These are phyloP conservation scores for Colletotrichum salicis DNA, from an alignment of 2,329 filamentous ascomycete species.

Conservation along the genomic window DNA sequence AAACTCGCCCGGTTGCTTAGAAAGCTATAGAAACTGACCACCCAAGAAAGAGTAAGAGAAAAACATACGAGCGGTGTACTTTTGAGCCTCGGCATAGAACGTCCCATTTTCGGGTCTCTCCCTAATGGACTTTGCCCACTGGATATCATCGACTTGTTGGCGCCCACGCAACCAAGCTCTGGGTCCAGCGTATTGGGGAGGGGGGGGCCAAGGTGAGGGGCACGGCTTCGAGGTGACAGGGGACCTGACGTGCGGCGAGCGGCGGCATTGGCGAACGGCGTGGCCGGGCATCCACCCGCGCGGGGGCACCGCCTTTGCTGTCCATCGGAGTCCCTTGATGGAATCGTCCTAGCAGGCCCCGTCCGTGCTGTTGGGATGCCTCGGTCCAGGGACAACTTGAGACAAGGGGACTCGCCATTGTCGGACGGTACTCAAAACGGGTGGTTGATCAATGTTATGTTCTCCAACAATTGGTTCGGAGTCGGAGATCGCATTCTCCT, in stretches of 20 bases:
- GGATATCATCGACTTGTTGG: not conserved
- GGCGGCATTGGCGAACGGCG: conserved; percentile 22
- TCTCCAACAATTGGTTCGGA: not conserved
- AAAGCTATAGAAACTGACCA: conserved; percentile 1
- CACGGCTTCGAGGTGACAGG: conserved; percentile 6
- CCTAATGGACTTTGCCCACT: not conserved
- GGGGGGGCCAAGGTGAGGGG: conserved; percentile 8
- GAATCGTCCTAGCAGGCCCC: conserved; percentile 28
- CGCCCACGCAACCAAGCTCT: not conserved
- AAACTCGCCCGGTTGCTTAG: not conserved
- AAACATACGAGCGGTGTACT: conserved; percentile 23
- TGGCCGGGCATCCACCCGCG: conserved; percentile 29
- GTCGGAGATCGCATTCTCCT: not conserved
- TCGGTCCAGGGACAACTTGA: conserved; percentile 11
- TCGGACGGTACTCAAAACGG: not conserved
- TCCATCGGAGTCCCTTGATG: conserved; percentile 21
- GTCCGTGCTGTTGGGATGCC: conserved; percentile 21
- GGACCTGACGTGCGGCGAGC: conserved; percentile 6
- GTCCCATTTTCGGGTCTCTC: not conserved
- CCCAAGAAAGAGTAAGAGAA: not conserved
- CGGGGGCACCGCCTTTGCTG: conserved; percentile 23
- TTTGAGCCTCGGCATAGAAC: conserved; percentile 17
- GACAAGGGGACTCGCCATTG: not conserved
- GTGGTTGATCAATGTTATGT: not conserved
- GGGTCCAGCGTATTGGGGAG: not conserved